Evolutionary conservation across 2,329 filamentous ascomycete genomes (phyloP).

Genomic region (Aspergillus spinulosporus): DNA sequence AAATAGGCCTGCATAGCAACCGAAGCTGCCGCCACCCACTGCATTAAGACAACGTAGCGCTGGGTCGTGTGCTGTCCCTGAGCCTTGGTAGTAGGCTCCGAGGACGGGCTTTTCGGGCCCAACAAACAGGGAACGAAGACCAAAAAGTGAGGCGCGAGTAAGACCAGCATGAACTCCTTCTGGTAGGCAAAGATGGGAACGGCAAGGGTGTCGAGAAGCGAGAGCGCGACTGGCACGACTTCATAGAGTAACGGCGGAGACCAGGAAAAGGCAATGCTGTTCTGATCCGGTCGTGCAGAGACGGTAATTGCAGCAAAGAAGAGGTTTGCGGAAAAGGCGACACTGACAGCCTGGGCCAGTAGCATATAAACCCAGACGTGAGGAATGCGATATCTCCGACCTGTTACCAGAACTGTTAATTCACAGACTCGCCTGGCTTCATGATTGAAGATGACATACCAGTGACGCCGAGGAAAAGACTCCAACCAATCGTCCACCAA

Average conservation of each 20-base stretch:
- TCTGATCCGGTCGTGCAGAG: slow-evolving; percentile 9
- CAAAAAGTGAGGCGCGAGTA: slow-evolving; percentile 26
- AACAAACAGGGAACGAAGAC: slow-evolving; percentile 22
- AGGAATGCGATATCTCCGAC: slow-evolving; percentile 56
- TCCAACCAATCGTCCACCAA: slow-evolving; percentile 56
- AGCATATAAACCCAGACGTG: slow-evolving; percentile 58
- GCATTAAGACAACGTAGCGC: slow-evolving; percentile 19
- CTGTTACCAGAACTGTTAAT: slow-evolving; percentile 24
- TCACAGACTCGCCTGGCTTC: too few relatives aligned
- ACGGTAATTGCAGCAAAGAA: slow-evolving; percentile 48
- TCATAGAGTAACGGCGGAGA: slow-evolving; percentile 13
- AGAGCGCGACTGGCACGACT: slow-evolving; percentile 12
- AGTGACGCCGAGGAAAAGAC: slow-evolving; percentile 59
- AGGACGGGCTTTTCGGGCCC: neutral
- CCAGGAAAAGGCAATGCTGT: neutral
- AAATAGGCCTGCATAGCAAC: slow-evolving; percentile 21
- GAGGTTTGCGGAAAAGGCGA: slow-evolving; percentile 64
- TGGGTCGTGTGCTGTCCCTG: slow-evolving; percentile 14
- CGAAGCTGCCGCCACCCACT: slow-evolving; percentile 38
- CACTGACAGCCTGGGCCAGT: slow-evolving; percentile 59
- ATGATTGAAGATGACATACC: slow-evolving; percentile 35
- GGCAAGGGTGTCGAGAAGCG: slow-evolving; percentile 21
- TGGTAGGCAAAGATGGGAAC: slow-evolving; percentile 24
- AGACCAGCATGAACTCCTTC: slow-evolving; percentile 25
- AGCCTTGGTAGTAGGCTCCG: neutral